Evolutionary conservation across 805 yeast species (phyloP).

Genomic region (Saturnispora sekii): DNA sequence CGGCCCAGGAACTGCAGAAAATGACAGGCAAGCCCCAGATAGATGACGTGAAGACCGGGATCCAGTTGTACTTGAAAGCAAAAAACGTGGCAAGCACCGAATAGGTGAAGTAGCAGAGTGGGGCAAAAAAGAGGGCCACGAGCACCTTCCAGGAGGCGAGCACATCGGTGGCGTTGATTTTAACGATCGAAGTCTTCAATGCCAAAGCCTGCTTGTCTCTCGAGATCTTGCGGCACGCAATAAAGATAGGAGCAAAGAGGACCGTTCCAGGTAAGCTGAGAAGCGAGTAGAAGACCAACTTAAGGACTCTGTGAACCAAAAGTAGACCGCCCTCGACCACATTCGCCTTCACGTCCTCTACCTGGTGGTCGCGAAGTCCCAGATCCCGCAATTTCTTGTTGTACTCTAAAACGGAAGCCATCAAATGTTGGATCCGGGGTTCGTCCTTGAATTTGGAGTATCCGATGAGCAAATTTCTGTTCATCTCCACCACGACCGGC

Average conservation of each 20-base stretch:
- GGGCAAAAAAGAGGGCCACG: conserved; percentile 81
- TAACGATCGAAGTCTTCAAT: conserved; percentile 76
- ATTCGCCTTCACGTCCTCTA: conserved; percentile 43
- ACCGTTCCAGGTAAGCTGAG: conserved; percentile 81
- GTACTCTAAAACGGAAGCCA: conserved; percentile 55
- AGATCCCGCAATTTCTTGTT: conserved; percentile 54
- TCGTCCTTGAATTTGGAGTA: conserved; percentile 66
- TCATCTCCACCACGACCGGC: conserved; percentile 82
- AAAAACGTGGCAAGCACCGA: conserved; percentile 45
- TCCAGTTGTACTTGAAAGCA: conserved; percentile 13
- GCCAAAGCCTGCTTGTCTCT: conserved; percentile 66
- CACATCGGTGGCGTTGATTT: conserved; percentile 84
- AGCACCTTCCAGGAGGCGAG: conserved; percentile 94
- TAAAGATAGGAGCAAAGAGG: conserved; percentile 80
- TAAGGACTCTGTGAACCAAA: conserved; percentile 45
- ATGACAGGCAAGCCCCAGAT: conserved; percentile 19
- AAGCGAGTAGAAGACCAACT: conserved; percentile 43
- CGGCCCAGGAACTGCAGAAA: conserved; percentile 43
- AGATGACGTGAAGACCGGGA: conserved; percentile 10
- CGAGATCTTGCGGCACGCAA: conserved; percentile 65
- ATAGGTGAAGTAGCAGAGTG: conserved; percentile 70
- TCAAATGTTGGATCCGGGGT: conserved; percentile 55
- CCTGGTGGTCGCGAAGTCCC: conserved; percentile 66
- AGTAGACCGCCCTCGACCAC: conserved; percentile 40
- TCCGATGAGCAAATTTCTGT: conserved; percentile 75